Evolutionary conservation across 2,329 filamentous ascomycete genomes (phyloP), one percentile per base, ranked within the genome.

Genomic region (Colletotrichum trifolii): DNA sequence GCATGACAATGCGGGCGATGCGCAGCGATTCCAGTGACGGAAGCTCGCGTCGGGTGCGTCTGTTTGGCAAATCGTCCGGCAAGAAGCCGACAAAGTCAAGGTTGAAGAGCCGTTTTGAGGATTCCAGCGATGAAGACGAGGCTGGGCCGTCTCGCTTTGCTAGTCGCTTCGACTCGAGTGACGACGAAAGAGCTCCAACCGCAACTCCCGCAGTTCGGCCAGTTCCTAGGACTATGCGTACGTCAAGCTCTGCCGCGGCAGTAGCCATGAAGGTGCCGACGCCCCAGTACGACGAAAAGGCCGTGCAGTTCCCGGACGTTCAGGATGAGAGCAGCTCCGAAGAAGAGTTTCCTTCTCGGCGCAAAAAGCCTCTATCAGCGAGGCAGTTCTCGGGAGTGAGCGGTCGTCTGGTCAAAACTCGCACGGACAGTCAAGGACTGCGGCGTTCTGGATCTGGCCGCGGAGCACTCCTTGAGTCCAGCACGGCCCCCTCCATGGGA

Each of bases 111-210:
- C 82, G 88, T 1, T 87, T 91, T 66, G 82, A 74, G 4, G 86
- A 90, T 74, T 88, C 89, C 4, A 87, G 91, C 67, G 88, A 89
- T 67, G 88, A 90, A 40, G 84, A 85, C 2, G 78, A 78, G 11
- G 79, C 49, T 70, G 40, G 74, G 69, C 36, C 73, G 65, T 25
- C 72, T 67, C 13, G 71, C 68, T 87, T 85, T 71, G 77, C 73
- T 38, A 89, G 87, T 71, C 88, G 90, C 1, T 91, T 93, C 70
- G 89, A 93, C 71, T 93, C 91, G 1, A 93, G 91, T 71, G 90
- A 93, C 60, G 89, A 91, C 50, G 82, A 67, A 6, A 54, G 58
- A 88, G 86, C 71, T 86, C 89, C 1, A 90, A 93, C 70, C 86
- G 81, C 1, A 88, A 92, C 71, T 91, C 90, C 3, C 91, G 90